Evolutionary conservation across 768 basidiomycete genomes (phyloP).

Genomic region (Lyophyllum shimeji): DNA sequence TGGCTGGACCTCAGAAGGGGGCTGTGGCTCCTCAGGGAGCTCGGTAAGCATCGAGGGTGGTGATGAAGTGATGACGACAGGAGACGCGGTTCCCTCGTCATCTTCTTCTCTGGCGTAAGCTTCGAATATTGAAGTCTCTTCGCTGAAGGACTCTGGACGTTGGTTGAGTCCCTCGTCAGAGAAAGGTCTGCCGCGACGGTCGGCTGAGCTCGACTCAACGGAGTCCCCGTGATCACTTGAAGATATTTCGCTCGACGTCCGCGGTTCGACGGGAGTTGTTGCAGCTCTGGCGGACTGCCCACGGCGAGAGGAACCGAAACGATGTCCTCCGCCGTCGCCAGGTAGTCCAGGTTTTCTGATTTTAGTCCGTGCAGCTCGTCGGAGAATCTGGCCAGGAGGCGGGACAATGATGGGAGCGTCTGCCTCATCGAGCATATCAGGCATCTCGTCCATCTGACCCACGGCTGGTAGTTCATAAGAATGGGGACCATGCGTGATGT

Average conservation of each 20-base stretch:
- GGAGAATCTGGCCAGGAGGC: conserved; percentile 84
- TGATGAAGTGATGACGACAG: conserved; percentile 31
- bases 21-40: conserved; percentile 15
- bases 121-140: conserved; percentile 83
- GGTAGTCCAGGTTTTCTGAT: conserved; percentile 83
- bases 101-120: conserved; percentile 67
- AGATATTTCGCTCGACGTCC: conserved; percentile 70
- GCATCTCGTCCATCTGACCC: conserved; percentile 66
- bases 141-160: conserved; percentile 76
- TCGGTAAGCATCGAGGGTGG: conserved; percentile 20
- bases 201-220: conserved; percentile 32
- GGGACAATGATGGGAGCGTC: conserved; percentile 92
- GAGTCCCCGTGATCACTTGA: conserved; percentile 69
- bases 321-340: conserved; percentile 81
- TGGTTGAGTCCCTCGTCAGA: conserved; percentile 44
- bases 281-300: conserved; percentile 29
- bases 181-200: conserved; percentile 39
- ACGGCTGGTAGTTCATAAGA: conserved; percentile 43
- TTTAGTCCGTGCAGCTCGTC: conserved; percentile 91
- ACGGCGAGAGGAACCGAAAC: conserved; percentile 60
- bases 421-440: conserved; percentile 73
- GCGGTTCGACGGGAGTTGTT: conserved; percentile 37
- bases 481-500: conserved; percentile 11
- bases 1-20: conserved; percentile 29
- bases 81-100: conserved; percentile 39